Evolutionary conservation across 805 yeast species (phyloP), one percentile per base, ranked within the genome.

Genomic region (Hanseniaspora thailandica): DNA sequence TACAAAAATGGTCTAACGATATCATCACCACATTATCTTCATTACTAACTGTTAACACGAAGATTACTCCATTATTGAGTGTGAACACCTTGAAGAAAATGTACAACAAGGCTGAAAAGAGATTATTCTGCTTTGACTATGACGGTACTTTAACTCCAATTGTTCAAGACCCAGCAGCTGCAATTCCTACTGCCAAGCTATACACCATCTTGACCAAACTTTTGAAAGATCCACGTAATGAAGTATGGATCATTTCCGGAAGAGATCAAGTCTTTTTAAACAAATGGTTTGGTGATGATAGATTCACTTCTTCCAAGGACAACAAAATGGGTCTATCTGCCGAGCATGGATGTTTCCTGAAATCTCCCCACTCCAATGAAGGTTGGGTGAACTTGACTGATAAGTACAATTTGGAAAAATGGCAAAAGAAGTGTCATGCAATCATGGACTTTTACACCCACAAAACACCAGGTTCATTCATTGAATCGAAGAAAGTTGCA

Each of bases 61-160:
- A 70, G 38, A 76, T 81, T 45, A 85, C 90, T 0, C 97, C 98
- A 1, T 82, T 88, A 15, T 73, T 89, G 59, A 86, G 90, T 65
- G 73, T 85, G 52, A 86, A 87, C 3, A 63, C 75, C 38, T 66
- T 90, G 56, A 69, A 78, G 54, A 71, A 76, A 22, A 75, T 76
- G 55, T 93, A 86, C 66, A 66, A 75, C 45, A 59, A 65, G 22
- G 79, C 96, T 0, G 57, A 76, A 33, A 76, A 84, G 60, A 76
- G 97, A 57, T 69, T 93, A 55, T 87, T 93, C 61, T 67, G 93
- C 60, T 89, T 93, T 69, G 99, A 93, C 69, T 93, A 93, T 65
- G 99, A 93, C 65, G 99, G 99, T 28, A 93, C 99, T 1, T 73
- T 93, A 59, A 87, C 98, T 0, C 97, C 97, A 13, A 93, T 93